Conservation (phyloP, 2,329 filamentous ascomycete genomes). For the Penicillium freii region DNA sequence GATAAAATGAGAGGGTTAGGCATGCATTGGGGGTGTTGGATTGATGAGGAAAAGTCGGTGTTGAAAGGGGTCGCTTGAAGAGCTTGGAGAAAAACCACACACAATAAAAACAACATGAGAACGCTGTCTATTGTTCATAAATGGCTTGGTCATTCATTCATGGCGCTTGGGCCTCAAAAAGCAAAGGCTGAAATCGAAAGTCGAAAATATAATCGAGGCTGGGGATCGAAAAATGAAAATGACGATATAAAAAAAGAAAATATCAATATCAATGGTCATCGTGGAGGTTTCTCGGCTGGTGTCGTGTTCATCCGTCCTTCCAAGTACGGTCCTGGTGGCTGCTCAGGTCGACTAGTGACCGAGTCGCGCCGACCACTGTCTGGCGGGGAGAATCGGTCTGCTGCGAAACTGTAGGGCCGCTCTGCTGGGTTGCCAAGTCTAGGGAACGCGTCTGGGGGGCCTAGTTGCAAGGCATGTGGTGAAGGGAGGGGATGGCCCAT, state of each 20-base stretch:
- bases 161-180: slow-evolving; percentile 8
- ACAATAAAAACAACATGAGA: slow-evolving; percentile 18
- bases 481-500: slow-evolving; percentile 32
- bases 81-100: slow-evolving; percentile 9
- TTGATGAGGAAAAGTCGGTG: neutral
- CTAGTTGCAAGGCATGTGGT: slow-evolving; percentile 30
- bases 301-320: slow-evolving; percentile 23
- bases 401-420: slow-evolving; percentile 17
- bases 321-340: slow-evolving; percentile 18
- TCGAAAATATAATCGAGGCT: neutral
- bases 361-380: slow-evolving; percentile 30
- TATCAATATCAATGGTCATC: slow-evolving; percentile 10
- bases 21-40: too few species aligned
- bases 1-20: neutral
- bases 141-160: slow-evolving; percentile 27
- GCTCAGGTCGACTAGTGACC: slow-evolving; percentile 23
- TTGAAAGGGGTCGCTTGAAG: slow-evolving; percentile 7
- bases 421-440: slow-evolving; percentile 26
- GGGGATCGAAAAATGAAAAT: slow-evolving; percentile 4
- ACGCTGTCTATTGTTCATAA: slow-evolving; percentile 36
- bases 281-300: slow-evolving; percentile 15
- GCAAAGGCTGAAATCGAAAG: slow-evolving; percentile 2
- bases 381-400: slow-evolving; percentile 26
- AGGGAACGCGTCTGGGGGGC: slow-evolving; percentile 28
- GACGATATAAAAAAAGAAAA: slow-evolving; percentile 1